Conservation (phyloP, 495 filamentous ascomycete species). For the Beverwykella pulmonaria region DNA sequence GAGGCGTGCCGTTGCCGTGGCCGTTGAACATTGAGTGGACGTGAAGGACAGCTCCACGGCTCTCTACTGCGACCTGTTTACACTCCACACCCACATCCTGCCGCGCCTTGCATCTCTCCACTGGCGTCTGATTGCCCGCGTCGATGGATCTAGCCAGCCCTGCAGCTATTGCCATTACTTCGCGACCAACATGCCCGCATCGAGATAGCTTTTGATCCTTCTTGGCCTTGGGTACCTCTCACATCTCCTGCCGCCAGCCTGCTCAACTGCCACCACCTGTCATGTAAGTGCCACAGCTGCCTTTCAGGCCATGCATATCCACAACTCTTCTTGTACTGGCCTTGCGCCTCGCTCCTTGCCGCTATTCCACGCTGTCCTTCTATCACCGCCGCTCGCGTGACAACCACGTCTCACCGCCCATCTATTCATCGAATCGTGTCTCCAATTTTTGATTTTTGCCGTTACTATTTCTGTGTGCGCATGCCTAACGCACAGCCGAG, state of each 20-base stretch:
- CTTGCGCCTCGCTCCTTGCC: constrained; percentile 14
- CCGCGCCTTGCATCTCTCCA: constrained; percentile 8
- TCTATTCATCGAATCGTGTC: neutral
- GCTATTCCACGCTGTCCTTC: constrained; percentile 1
- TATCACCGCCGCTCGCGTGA: constrained; percentile 2
- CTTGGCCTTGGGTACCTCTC: constrained; percentile 12
- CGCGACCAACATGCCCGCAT: constrained; percentile 14
- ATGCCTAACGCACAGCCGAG: constrained; percentile 15
- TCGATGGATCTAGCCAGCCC: constrained; percentile 4
- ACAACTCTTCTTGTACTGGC: constrained; percentile 10
- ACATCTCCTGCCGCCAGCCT: neutral
- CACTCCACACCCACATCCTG: neutral
- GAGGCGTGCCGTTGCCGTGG: neutral
- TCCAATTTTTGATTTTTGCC: constrained; percentile 13
- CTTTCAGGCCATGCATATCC: constrained; percentile 20
- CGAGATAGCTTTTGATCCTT: constrained; percentile 17
- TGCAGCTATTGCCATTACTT: constrained; percentile 28
- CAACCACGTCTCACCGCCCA: neutral
- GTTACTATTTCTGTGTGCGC: constrained; percentile 12
- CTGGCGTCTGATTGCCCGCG: neutral
- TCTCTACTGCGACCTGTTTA: too few species aligned
- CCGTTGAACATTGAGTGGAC: neutral
- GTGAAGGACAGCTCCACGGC: neutral
- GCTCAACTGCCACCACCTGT: constrained; percentile 4
- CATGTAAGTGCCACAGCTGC: constrained; percentile 29